Conservation (phyloP, 306 rosid genomes). For the Trifolium repens region DNA sequence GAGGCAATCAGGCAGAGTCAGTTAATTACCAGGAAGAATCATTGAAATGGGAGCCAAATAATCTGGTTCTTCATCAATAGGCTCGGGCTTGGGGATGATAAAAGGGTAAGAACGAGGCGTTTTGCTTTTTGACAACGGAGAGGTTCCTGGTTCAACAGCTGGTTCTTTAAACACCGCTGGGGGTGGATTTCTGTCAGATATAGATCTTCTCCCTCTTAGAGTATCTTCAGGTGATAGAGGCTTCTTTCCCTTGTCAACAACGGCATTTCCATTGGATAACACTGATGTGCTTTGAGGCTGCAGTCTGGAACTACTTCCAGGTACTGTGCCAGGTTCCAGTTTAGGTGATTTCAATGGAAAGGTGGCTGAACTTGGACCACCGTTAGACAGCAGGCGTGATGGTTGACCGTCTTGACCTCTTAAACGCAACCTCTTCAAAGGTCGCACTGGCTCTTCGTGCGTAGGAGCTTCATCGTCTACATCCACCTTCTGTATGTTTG, state of each 20-base stretch:
- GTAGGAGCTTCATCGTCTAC: constrained; percentile 49
- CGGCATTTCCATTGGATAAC: constrained; percentile 45
- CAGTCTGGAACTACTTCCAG: constrained; percentile 44
- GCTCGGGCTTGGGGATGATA: constrained; percentile 87
- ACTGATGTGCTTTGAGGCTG: constrained; percentile 29
- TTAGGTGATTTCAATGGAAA: constrained; percentile 55
- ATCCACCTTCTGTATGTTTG: constrained; percentile 48
- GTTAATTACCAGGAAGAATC: constrained; percentile 64
- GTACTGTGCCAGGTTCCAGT: constrained; percentile 51
- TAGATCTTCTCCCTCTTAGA: constrained; percentile 43
- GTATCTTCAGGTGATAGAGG: constrained; percentile 55
- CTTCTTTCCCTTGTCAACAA: constrained; percentile 70
- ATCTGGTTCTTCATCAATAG: constrained; percentile 50
- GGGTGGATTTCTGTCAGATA: constrained; percentile 40
- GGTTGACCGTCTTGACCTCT: constrained; percentile 60
- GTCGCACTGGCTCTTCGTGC: constrained; percentile 58
- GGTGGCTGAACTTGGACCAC: constrained; percentile 44
- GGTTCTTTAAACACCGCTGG: constrained; percentile 50
- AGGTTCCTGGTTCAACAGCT: constrained; percentile 45
- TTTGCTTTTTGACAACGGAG: constrained; percentile 41
- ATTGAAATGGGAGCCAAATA: constrained; percentile 62
- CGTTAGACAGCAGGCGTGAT: constrained; percentile 40
- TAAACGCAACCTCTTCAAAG: constrained; percentile 79
- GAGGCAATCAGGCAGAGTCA: constrained; percentile 2
- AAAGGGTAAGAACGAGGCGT: constrained; percentile 43